Conservation (phyloP, 805 yeast genomes). For the Sugiyamaella lignohabitans region DNA sequence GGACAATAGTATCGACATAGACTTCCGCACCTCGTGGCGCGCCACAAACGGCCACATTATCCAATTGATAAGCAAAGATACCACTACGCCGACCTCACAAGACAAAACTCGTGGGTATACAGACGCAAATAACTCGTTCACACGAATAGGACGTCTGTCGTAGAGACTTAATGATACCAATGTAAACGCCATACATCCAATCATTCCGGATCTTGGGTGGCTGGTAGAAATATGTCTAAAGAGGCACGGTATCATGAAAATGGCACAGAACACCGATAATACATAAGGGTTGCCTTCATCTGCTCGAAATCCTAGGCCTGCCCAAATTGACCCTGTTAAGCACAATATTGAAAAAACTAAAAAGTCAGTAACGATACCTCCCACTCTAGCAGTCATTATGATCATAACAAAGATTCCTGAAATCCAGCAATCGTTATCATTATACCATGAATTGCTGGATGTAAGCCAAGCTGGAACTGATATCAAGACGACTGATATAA, state of each 20-base stretch:
- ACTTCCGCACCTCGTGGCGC: conserved; percentile 36
- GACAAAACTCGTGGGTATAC: conserved; percentile 33
- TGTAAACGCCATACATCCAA: conserved; percentile 38
- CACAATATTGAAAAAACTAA: conserved; percentile 33
- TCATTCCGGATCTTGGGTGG: conserved; percentile 41
- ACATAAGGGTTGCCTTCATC: conserved; percentile 37
- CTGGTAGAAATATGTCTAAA: conserved; percentile 33
- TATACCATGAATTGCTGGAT: conserved; percentile 39
- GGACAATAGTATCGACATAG: conserved; percentile 36
- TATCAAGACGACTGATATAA: conserved; percentile 34
- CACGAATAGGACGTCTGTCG: background rate
- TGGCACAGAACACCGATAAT: conserved; percentile 36
- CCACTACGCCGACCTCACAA: conserved; percentile 35
- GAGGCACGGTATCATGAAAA: conserved; percentile 32
- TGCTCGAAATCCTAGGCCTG: conserved; percentile 41
- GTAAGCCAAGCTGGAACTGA: conserved; percentile 41
- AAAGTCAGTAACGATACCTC: conserved; percentile 26
- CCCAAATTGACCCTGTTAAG: conserved; percentile 42
- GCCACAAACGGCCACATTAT: conserved; percentile 45
- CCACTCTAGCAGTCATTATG: conserved; percentile 37
- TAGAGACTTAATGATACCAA: conserved; percentile 34
- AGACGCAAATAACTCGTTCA: background rate
- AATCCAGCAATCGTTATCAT: conserved; percentile 40
- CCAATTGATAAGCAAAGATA: conserved; percentile 39
- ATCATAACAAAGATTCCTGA: conserved; percentile 35